A percentile compares a stretch with the other conserved stretches of the same genome.
Evolutionary conservation across 208 protist genomes (phyloP).

Genomic region (Leishmania amazonensis): DNA sequence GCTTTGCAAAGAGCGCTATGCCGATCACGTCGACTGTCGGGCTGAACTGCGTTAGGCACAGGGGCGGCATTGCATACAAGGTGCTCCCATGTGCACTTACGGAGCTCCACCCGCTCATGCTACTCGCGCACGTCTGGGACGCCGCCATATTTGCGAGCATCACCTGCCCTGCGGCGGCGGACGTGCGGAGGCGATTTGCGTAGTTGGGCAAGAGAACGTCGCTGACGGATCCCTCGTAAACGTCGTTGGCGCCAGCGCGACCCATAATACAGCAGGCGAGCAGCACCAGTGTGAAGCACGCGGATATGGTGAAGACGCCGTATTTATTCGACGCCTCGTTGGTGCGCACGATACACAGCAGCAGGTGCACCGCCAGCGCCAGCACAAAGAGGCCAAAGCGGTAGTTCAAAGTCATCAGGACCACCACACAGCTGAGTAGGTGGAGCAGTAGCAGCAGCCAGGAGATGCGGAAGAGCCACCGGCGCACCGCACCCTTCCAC

Average conservation of each 20-base stretch:
- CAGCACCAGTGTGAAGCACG: constrained; percentile 39
- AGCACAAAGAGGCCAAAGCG: constrained; percentile 61
- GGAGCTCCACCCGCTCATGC: background rate
- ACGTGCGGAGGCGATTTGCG: constrained; percentile 25
- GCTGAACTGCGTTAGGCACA: constrained; percentile 48
- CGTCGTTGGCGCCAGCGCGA: constrained; percentile 19
- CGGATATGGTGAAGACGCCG: constrained; percentile 43
- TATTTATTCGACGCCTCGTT: constrained; percentile 50
- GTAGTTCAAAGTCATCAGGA: constrained; percentile 48
- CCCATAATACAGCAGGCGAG: constrained; percentile 59
- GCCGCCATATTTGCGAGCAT: background rate
- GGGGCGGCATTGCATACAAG: constrained; percentile 17
- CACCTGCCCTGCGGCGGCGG: background rate
- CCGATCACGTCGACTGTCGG: constrained; percentile 45
- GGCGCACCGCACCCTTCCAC: constrained; percentile 34
- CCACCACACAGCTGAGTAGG: constrained; percentile 49
- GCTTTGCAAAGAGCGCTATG: constrained; percentile 67
- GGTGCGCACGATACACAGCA: constrained; percentile 47
- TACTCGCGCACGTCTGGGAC: background rate
- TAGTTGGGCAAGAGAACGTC: constrained; percentile 31
- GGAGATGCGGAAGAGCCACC: constrained; percentile 53
- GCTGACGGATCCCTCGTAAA: constrained; percentile 41
- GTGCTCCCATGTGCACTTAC: background rate
- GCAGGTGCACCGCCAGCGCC: constrained; percentile 51
- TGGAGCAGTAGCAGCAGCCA: constrained; percentile 50